These are phyloP conservation scores for Raffaelea arxii DNA, from an alignment of 2,329 filamentous ascomycete genomes.

Conservation along the genomic window DNA sequence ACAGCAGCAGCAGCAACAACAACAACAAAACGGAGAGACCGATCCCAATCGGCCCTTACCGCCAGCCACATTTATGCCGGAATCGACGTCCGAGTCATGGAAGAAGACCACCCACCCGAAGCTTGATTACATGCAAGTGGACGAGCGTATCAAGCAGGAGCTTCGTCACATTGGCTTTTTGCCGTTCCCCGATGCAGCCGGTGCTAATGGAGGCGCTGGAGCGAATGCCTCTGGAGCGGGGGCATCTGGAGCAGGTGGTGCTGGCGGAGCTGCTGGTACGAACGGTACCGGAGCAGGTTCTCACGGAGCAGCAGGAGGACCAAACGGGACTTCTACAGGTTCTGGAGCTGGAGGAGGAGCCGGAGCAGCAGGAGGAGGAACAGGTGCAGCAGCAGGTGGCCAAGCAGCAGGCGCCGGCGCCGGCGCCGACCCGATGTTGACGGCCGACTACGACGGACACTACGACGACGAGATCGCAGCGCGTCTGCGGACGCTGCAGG, in stretches of 20 bases:
- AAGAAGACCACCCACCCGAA: conserved; percentile 67
- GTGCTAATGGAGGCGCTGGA: conserved; percentile 1
- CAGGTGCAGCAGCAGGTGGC: not conserved
- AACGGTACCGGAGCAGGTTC: conserved; percentile 17
- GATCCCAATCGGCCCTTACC: conserved; percentile 35
- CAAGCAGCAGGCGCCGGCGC: not conserved
- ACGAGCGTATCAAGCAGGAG: conserved; percentile 86
- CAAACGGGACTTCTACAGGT: conserved; percentile 6
- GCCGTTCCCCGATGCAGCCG: conserved; percentile 29
- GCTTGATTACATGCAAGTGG: conserved; percentile 76
- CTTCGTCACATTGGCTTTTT: conserved; percentile 85
- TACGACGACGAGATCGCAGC: conserved; percentile 92
- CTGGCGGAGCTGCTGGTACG: not conserved
- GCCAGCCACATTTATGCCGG: conserved; percentile 70
- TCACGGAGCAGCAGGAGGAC: not conserved
- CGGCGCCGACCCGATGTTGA: conserved; percentile 5
- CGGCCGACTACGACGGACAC: conserved; percentile 75
- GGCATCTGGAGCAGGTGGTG: not conserved
- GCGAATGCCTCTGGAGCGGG: conserved; percentile 1
- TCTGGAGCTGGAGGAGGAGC: conserved; percentile 26
- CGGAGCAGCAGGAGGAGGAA: conserved; percentile 7
- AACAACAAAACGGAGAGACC: conserved; percentile 23
- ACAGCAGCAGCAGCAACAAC: conserved; percentile 36
- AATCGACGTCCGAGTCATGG: conserved; percentile 66
- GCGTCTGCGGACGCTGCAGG: conserved; percentile 75